A percentile compares a stretch with the other conserved stretches of the same genome.
Evolutionary conservation across 2,329 filamentous ascomycete genomes (phyloP).

Genomic region (Atkinsonella hypoxylon): DNA sequence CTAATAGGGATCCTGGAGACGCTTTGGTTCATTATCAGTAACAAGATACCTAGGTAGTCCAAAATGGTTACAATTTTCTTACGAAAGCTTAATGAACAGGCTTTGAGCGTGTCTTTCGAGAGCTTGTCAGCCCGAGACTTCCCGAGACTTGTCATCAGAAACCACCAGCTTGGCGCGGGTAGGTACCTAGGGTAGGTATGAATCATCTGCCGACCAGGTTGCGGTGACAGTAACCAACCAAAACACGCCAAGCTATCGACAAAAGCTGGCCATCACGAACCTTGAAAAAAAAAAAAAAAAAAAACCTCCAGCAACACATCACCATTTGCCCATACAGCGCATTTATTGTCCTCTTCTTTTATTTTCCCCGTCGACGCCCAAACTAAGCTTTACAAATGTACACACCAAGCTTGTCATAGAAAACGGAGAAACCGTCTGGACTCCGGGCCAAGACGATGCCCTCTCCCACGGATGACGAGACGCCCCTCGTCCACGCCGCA

Average conservation of each 20-base stretch:
- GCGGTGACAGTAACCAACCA: neutral
- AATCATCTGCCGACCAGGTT: neutral
- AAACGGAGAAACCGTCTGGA: neutral
- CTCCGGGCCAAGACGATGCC: constrained; percentile 15
- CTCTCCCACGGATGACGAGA: constrained; percentile 27
- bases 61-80: too few species aligned
- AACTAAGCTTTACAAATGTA: neutral
- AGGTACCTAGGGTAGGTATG: too few species aligned
- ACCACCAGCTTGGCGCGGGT: too few species aligned
- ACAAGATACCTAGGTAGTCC: too few species aligned
- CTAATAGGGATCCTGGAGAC: too few species aligned
- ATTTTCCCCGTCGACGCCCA: too few species aligned
- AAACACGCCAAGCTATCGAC: neutral
- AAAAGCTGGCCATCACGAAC: neutral
- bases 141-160: too few species aligned
- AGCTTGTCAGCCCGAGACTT: too few species aligned
- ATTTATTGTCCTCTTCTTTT: neutral
- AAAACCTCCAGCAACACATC: neutral
- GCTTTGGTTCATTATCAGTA: too few species aligned
- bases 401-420: neutral
- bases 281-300: neutral
- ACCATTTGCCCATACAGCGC: neutral
- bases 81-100: too few species aligned
- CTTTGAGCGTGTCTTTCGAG: too few species aligned
- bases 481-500: constrained; percentile 17